Evolutionary conservation across 257 asterid species (phyloP).

Genomic region (Nicotiana attenuata): DNA sequence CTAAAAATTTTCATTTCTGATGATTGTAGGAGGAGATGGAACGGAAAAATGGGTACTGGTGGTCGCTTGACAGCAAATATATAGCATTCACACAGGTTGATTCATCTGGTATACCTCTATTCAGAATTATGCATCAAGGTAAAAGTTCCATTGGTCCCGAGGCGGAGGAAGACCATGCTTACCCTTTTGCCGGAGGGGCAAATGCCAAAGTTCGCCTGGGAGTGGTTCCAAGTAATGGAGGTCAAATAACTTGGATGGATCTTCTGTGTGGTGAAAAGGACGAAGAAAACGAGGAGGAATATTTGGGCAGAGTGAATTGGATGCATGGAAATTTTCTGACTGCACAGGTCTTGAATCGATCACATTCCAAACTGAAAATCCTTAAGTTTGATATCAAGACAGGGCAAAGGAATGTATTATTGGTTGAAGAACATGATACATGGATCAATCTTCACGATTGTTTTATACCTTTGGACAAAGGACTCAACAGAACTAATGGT

Average conservation of each 20-base stretch:
- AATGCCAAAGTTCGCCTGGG: slow-evolving; percentile 82
- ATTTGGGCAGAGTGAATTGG: slow-evolving; percentile 87
- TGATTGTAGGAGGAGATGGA: slow-evolving; percentile 92
- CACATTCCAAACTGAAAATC: slow-evolving; percentile 68
- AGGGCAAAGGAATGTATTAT: slow-evolving; percentile 53
- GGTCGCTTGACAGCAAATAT: slow-evolving; percentile 87
- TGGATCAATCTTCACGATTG: slow-evolving; percentile 92
- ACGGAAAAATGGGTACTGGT: slow-evolving; percentile 90
- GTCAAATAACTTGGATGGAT: slow-evolving; percentile 79
- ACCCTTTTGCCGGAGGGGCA: slow-evolving; percentile 84
- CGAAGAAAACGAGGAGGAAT: slow-evolving; percentile 46
- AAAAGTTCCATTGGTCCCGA: slow-evolving; percentile 59
- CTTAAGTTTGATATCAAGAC: slow-evolving; percentile 73
- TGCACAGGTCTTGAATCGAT: slow-evolving; percentile 79
- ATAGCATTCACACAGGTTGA: slow-evolving; percentile 82
- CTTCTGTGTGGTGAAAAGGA: slow-evolving; percentile 63
- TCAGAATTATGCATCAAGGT: slow-evolving; percentile 96
- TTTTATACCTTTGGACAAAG: slow-evolving; percentile 69
- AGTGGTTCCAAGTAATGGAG: slow-evolving; percentile 62
- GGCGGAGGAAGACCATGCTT: slow-evolving; percentile 92
- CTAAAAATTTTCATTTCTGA: background rate
- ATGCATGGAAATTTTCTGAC: slow-evolving; percentile 76
- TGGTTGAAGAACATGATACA: slow-evolving; percentile 71
- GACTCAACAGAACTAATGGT: slow-evolving; percentile 43
- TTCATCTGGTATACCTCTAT: slow-evolving; percentile 66